Percentiles rank a stretch among this genome's conserved stretches.
Conservation (phyloP, 169 alveolate species). For the Plasmodium fragile region DNA sequence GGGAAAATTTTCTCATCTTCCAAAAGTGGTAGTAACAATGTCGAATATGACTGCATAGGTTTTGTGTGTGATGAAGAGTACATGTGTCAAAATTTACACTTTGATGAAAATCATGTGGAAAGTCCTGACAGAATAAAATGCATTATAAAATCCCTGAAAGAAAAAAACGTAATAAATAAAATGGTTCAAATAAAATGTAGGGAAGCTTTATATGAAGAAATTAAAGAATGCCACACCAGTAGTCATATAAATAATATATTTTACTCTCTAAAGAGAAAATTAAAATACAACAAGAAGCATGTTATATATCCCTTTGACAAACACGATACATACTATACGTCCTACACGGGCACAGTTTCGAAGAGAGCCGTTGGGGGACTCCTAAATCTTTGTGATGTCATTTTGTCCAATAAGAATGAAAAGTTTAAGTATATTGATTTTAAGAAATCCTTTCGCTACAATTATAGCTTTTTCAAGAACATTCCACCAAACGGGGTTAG, state of each 20-base stretch:
- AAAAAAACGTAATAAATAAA: conserved; percentile 62
- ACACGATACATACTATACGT: conserved; percentile 80
- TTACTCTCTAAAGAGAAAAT: conserved; percentile 37
- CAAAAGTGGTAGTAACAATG: neutral
- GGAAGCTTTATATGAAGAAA: conserved; percentile 62
- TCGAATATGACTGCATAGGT: conserved; percentile 64
- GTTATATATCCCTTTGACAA: conserved; percentile 66
- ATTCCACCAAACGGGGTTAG: neutral
- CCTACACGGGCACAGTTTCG: conserved; percentile 78
- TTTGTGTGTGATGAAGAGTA: conserved; percentile 66
- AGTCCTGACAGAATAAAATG: conserved; percentile 48
- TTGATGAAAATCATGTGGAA: conserved; percentile 53
- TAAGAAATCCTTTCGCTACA: conserved; percentile 46
- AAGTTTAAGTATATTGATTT: conserved; percentile 66
- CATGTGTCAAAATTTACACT: conserved; percentile 36
- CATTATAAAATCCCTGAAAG: conserved; percentile 44
- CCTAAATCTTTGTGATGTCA: conserved; percentile 73
- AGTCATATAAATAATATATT: conserved; percentile 54
- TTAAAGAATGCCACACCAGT: conserved; percentile 50
- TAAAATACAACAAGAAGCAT: conserved; percentile 44
- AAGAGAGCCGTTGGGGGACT: conserved; percentile 82
- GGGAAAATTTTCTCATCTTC: neutral
- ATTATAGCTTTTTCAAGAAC: conserved; percentile 51
- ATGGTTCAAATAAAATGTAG: conserved; percentile 68
- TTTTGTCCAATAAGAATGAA: conserved; percentile 51